Percentiles rank a stretch among this genome's conserved stretches.
Evolutionary conservation across 2,329 filamentous ascomycete species (phyloP).

Genomic region (Microsporum audouinii): DNA sequence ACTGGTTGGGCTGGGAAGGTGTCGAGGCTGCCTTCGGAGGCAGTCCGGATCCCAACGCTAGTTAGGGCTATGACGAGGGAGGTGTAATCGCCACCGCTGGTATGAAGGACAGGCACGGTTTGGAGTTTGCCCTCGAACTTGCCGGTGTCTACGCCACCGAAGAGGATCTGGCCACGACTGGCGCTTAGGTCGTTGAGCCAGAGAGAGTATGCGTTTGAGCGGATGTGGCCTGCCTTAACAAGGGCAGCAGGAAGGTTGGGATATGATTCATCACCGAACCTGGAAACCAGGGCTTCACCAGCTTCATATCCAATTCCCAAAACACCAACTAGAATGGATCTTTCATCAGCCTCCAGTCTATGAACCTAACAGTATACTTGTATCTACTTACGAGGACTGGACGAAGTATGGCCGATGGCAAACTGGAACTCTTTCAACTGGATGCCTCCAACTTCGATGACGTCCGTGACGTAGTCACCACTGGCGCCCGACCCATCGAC

Average conservation of each 20-base stretch:
- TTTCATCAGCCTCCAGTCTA: slow-evolving; percentile 6
- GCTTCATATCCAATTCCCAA: slow-evolving; percentile 70
- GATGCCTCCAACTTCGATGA: slow-evolving; percentile 44
- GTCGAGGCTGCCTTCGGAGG: slow-evolving; percentile 13
- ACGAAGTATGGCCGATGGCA: slow-evolving; percentile 47
- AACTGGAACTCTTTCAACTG: slow-evolving; percentile 45
- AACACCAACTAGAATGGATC: slow-evolving; percentile 50
- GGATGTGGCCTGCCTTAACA: slow-evolving; percentile 49
- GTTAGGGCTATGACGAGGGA: slow-evolving; percentile 63
- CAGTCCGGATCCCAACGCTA: slow-evolving; percentile 35
- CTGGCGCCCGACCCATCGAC: slow-evolving; percentile 65
- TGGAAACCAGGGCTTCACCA: slow-evolving; percentile 63
- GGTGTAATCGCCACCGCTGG: slow-evolving; percentile 39
- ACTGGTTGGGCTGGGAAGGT: slow-evolving; percentile 29
- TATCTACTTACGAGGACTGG: slow-evolving; percentile 26
- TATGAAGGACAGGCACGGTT: slow-evolving; percentile 54
- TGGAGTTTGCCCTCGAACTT: slow-evolving; percentile 53
- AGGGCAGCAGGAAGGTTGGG: slow-evolving; percentile 58
- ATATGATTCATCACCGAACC: slow-evolving; percentile 44
- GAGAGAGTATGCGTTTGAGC: slow-evolving; percentile 59
- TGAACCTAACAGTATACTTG: not conserved
- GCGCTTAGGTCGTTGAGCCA: slow-evolving; percentile 63
- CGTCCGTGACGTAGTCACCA: slow-evolving; percentile 74
- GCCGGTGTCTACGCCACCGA: slow-evolving; percentile 60
- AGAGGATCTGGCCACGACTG: slow-evolving; percentile 56